These are phyloP conservation scores for Clarireedia paspali DNA, from an alignment of 2,329 filamentous ascomycete genomes.

Conservation along the genomic window DNA sequence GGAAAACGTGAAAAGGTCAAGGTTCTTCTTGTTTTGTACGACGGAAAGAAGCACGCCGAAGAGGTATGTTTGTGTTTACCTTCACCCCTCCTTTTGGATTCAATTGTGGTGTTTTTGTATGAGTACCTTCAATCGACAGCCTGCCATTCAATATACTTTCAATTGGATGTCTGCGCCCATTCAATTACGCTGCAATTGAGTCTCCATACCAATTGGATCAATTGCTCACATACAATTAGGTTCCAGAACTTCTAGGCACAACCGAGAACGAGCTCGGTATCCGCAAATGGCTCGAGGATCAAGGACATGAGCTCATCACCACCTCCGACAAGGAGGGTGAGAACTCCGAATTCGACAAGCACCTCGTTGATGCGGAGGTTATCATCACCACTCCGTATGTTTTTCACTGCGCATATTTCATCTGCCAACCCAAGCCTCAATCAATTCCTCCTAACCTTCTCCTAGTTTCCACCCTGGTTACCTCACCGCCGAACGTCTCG, in stretches of 20 bases:
- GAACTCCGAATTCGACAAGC: slow-evolving; percentile 87
- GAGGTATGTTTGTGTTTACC: slow-evolving; percentile 40
- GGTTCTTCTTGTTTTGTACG: slow-evolving; percentile 89
- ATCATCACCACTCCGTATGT: slow-evolving; percentile 96
- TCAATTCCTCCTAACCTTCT: slow-evolving; percentile 2
- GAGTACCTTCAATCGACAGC: background rate
- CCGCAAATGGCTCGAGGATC: slow-evolving; percentile 94
- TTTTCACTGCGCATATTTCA: slow-evolving; percentile 1
- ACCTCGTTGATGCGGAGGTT: slow-evolving; percentile 93
- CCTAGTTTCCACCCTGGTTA: slow-evolving; percentile 93
- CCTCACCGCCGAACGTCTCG: slow-evolving; percentile 90
- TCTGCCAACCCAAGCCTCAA: background rate
- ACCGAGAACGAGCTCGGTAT: slow-evolving; percentile 98
- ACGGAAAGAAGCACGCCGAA: slow-evolving; percentile 78
- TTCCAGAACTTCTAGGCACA: slow-evolving; percentile 73
- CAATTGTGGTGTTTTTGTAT: slow-evolving; percentile 4
- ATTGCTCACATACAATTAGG: slow-evolving; percentile 33
- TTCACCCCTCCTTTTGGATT: background rate
- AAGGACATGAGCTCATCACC: slow-evolving; percentile 93
- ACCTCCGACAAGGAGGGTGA: slow-evolving; percentile 97
- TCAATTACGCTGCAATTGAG: slow-evolving; percentile 10
- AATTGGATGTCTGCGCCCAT: no score
- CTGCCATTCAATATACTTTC: no score
- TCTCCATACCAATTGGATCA: background rate
- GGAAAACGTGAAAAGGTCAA: slow-evolving; percentile 61